A percentile compares a stretch with the other conserved stretches of the same genome.
Conservation (phyloP, 768 basidiomycete species). For the Goffeauzyma gilvescens region DNA sequence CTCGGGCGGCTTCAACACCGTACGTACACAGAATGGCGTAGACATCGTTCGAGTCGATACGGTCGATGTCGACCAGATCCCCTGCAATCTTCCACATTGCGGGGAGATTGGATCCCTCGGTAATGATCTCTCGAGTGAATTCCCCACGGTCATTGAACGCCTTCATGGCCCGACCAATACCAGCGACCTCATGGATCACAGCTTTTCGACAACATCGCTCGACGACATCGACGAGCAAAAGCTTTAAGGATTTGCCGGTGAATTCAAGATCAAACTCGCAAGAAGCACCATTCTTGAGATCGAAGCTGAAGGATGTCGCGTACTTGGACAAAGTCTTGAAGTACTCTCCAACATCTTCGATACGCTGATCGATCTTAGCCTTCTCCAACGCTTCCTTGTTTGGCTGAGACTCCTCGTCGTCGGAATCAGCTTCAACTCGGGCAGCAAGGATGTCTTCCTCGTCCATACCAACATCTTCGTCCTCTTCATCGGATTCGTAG, state of each 20-base stretch:
- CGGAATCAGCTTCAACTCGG: slow-evolving; percentile 36
- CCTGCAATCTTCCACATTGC: slow-evolving; percentile 57
- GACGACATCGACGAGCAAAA: slow-evolving; percentile 79
- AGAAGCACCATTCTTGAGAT: slow-evolving; percentile 33
- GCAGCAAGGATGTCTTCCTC: slow-evolving; percentile 40
- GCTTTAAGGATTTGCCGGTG: slow-evolving; percentile 67
- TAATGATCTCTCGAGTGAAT: slow-evolving; percentile 43
- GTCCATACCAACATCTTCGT: slow-evolving; percentile 65
- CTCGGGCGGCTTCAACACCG: slow-evolving; percentile 90
- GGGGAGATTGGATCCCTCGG: slow-evolving; percentile 82
- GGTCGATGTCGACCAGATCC: slow-evolving; percentile 49
- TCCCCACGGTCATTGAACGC: slow-evolving; percentile 29
- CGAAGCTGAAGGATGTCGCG: slow-evolving; percentile 57
- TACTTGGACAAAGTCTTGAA: slow-evolving; percentile 41
- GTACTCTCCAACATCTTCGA: slow-evolving; percentile 23
- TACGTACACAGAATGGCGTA: slow-evolving; percentile 77
- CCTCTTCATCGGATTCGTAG: slow-evolving; percentile 41
- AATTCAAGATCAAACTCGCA: slow-evolving; percentile 81
- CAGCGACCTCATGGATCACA: slow-evolving; percentile 71
- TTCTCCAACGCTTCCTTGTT: slow-evolving; percentile 15
- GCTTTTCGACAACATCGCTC: slow-evolving; percentile 69
- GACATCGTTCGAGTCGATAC: slow-evolving; percentile 85
- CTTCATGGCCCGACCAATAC: slow-evolving; percentile 55
- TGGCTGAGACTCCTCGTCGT: slow-evolving; percentile 13
- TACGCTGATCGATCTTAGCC: slow-evolving; percentile 15